Conservation (phyloP, 1,139 yeast genomes). For the Pichia sp. region DNA sequence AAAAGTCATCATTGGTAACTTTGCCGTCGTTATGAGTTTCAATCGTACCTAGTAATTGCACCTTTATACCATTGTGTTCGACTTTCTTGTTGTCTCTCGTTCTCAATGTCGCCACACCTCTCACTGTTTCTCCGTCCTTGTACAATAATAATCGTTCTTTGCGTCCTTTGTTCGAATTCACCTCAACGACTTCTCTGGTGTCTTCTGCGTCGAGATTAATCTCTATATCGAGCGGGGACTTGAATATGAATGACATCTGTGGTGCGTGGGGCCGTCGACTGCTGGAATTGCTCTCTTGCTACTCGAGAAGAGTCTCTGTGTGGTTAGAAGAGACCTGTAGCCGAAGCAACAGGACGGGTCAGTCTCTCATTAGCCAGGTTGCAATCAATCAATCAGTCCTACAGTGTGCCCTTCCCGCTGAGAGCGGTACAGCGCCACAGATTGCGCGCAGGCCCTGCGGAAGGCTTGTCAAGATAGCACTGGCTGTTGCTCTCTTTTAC, state of each 20-base stretch:
- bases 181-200: constrained; percentile 70
- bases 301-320: too few relatives aligned
- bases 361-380: too few relatives aligned
- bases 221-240: constrained; percentile 90
- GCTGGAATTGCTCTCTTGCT: too few relatives aligned
- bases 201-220: constrained; percentile 86
- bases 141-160: constrained; percentile 79
- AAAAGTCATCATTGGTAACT: constrained; percentile 64
- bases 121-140: constrained; percentile 88
- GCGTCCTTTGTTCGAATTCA: constrained; percentile 57
- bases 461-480: too few relatives aligned
- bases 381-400: too few relatives aligned
- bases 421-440: too few relatives aligned
- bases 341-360: too few relatives aligned
- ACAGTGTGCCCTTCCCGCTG: too few relatives aligned
- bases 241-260: constrained; percentile 75
- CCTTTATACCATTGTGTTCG: constrained; percentile 90
- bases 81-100: constrained; percentile 85
- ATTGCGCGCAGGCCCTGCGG: too few relatives aligned
- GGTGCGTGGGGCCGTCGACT: too few relatives aligned
- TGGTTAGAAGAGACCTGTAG: too few relatives aligned
- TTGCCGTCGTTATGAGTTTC: constrained; percentile 47
- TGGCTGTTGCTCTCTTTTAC: too few relatives aligned
- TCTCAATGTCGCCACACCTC: constrained; percentile 81
- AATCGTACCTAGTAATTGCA: constrained; percentile 83